These are phyloP conservation scores for Sporisorium graminicola DNA, from an alignment of 1,284 basidiomycete genomes.

Conservation along the genomic window DNA sequence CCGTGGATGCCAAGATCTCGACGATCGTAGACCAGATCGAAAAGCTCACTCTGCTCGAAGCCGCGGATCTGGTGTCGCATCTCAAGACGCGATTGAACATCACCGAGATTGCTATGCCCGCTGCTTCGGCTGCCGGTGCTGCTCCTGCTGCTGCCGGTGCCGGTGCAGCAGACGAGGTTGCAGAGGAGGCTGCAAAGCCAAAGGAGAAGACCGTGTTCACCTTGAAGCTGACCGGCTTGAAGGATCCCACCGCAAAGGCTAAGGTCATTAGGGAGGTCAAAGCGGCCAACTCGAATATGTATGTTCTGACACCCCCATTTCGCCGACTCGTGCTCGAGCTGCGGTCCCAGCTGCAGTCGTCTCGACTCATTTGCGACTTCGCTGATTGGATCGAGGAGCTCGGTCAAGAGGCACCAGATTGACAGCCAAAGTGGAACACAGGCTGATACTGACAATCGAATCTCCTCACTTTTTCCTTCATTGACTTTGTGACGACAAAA, in stretches of 20 bases:
- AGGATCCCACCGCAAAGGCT: constrained; percentile 75
- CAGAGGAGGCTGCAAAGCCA: constrained; percentile 85
- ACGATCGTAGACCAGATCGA: constrained; percentile 95
- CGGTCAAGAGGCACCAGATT: no score
- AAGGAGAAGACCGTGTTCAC: constrained; percentile 99
- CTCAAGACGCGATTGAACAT: constrained; percentile 97
- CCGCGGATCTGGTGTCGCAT: constrained; percentile 91
- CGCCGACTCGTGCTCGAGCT: background rate
- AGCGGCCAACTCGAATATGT: constrained; percentile 72
- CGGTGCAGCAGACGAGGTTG: constrained; percentile 69
- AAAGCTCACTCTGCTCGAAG: constrained; percentile 88
- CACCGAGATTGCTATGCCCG: constrained; percentile 95
- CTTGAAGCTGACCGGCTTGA: constrained; percentile 75
- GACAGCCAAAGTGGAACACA: background rate
- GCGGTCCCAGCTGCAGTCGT: background rate
- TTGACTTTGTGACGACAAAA: background rate
- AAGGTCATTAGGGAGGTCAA: constrained; percentile 99
- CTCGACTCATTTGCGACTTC: no score
- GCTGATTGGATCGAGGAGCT: no score
- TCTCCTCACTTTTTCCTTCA: background rate
- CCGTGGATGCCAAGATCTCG: constrained; percentile 76
- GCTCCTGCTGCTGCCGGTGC: constrained; percentile 40
- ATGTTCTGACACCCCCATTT: constrained; percentile 1
- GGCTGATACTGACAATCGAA: background rate
- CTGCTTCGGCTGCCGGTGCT: constrained; percentile 74